phyloP scores from a whole-genome alignment of 2,329 filamentous ascomycete genomes.

The Fusarium temperatum region DNA sequence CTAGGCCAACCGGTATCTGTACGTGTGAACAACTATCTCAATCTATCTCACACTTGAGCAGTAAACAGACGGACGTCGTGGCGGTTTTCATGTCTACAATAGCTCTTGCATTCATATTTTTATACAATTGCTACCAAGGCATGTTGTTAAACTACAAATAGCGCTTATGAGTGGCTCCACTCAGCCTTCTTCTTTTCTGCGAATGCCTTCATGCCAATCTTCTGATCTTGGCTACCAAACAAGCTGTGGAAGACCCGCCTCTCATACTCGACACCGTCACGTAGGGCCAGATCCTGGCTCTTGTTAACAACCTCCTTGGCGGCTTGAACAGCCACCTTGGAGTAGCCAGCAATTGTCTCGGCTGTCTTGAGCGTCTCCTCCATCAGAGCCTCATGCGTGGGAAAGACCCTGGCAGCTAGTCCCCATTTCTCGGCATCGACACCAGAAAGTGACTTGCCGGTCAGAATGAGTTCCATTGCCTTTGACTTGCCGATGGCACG shows the following conservation, averaged over 20 bases:
- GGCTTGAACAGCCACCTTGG: conserved; percentile 85
- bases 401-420: conserved; percentile 83
- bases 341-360: conserved; percentile 88
- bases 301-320: conserved; percentile 99
- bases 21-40: neutral
- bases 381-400: conserved; percentile 82
- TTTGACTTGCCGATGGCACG: conserved; percentile 83
- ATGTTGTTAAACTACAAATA: neutral
- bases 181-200: conserved; percentile 92
- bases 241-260: conserved; percentile 89
- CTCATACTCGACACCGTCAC: conserved; percentile 95
- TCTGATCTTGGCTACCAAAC: conserved; percentile 96
- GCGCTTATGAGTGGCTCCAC: conserved; percentile 79
- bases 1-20: neutral
- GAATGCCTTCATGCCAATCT: conserved; percentile 96
- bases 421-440: conserved; percentile 90
- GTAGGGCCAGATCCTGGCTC: conserved; percentile 88
- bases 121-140: neutral
- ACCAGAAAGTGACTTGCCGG: conserved; percentile 84
- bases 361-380: conserved; percentile 84
- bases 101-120: neutral
- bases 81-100: neutral
- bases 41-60: conserved; percentile 11
- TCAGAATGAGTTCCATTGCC: conserved; percentile 92
- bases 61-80: neutral